Base-by-base conservation (phyloP, 805 yeast species). In the Saccharomycopsis amapae region DNA sequence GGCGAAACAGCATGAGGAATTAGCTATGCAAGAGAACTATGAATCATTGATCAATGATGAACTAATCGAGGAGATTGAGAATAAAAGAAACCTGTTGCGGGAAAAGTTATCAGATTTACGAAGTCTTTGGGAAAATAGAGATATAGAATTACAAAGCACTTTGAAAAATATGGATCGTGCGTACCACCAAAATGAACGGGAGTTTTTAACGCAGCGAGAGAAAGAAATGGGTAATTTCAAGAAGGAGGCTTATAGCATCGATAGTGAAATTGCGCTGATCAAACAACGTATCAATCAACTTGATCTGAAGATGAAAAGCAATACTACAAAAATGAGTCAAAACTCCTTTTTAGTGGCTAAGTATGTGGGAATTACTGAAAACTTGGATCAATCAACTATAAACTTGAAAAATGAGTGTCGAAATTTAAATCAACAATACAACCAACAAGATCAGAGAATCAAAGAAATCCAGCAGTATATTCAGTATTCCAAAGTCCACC, bases 31-130 rank as follows among this genome's bases (percentile, higher is more conserved):
- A 24, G 25, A 26, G 22, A 32, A 43, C 9, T 43, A 43, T 23
- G 35, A 17, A 28, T 22, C 23, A 15, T 10, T 12, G 25, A 20
- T 22, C 5, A 18, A 43, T 10, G 7, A 17, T 10, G 44, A 39
- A 20, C 12, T 18, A 9, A 64, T 76, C 1, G 74, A 73, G 34
- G 45, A 55, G 1, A 49, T 71, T 4, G 62, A 71, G 28, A 34
- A 28, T 15, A 33, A 37, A n/a, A 37, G 25, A 28, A 4, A 13
- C 4, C n/a, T 23, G n/a, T 34, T 42, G 15, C 7, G 13, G 12
- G 26, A 34, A 15, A n/a, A 20, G 24, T 5, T 9, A 4, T n/a
- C 15, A 15, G 12, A 18, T 20, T 40, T 40, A 22, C 9, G 35
- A n/a, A 9, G 22, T 12, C 25, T 19, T 20, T 19, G 19, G 15